phyloP scores from a whole-genome alignment of 352 stramenopile species.

The Phytopythium cucurbitacearum region DNA sequence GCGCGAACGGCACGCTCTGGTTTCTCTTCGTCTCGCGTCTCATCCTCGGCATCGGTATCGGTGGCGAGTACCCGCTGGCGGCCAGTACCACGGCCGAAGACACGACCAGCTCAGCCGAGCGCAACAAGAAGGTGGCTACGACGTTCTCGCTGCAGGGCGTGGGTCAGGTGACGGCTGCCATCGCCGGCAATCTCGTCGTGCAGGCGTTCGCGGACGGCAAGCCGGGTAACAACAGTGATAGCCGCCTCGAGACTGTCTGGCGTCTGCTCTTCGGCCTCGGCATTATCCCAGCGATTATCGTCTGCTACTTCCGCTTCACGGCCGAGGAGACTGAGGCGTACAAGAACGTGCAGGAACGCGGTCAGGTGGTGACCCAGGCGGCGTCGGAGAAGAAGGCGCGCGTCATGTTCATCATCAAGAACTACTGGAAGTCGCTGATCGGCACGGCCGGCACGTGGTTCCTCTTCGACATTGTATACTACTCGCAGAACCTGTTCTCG shows the following conservation, averaged over 20 bases:
- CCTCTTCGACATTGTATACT: conserved; percentile 86
- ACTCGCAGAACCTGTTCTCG: conserved; percentile 80
- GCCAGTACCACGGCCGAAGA: conserved; percentile 32
- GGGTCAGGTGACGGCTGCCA: conserved; percentile 38
- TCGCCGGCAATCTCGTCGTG: conserved; percentile 56
- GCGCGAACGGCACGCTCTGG: conserved; percentile 24
- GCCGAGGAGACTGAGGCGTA: conserved; percentile 57
- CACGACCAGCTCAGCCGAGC: conserved; percentile 13
- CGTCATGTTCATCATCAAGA: conserved; percentile 39
- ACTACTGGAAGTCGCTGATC: conserved; percentile 51
- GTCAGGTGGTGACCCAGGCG: not conserved
- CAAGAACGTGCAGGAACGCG: conserved; percentile 2
- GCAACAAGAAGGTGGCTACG: conserved; percentile 26
- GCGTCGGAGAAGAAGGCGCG: not conserved
- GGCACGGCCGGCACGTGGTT: conserved; percentile 81
- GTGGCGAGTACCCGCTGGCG: conserved; percentile 36
- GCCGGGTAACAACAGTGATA: conserved; percentile 27
- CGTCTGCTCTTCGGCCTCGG: conserved; percentile 57
- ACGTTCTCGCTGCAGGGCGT: conserved; percentile 44
- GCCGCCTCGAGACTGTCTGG: conserved; percentile 56
- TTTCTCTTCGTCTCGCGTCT: conserved; percentile 30
- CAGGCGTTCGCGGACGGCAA: conserved; percentile 33
- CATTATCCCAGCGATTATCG: conserved; percentile 50
- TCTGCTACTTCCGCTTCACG: conserved; percentile 57
- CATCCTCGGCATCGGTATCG: conserved; percentile 37